Evolutionary conservation across 1,284 basidiomycete species (phyloP), one percentile per base, ranked within the genome.

Genomic region (Marasmius oreades): DNA sequence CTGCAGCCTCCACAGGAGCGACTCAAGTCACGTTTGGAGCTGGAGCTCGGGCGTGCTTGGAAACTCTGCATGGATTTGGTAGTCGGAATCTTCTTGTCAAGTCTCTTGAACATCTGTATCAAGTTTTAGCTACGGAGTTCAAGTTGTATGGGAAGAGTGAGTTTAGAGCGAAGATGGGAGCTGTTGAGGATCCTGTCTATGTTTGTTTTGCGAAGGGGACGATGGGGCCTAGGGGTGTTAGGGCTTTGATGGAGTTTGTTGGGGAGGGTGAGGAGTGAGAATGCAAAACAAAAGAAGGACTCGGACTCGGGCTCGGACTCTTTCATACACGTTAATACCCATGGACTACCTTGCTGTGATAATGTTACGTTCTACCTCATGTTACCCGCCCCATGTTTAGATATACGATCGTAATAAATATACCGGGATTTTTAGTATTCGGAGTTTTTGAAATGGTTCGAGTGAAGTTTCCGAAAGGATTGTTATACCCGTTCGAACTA

Each of bases 51-150:
- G 66, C 68, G 24, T 63, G 63, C 52, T 61, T 79, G 36, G 65
- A 72, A 23, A 65, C 70, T 0, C 51, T 47, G 16, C 14, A 70
- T 66, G 23, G 69, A 73, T 44, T 73, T 76, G 61, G 64, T 75
- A 46, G 66, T 69, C 54, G 69, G 71, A 1, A 64, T 72, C 56
- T 60, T 7, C 64, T 71, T 28, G 67, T 76, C 42, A 73, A 72
- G 64, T 72, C 77, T 61, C 68, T 81, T 47, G 72, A 76, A 59
- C 75, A 76, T 64, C 73, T 75, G 52, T 80, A 81, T 63, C 71
- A 70, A 55, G 73, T 73, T 7, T 69, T 80, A 57, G 71, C 73
- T 34, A 67, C 70, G 36, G 70, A 73, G 55, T 72, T 80, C 62
- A 65, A 69, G 57, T 63, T 80, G 39, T 66, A 66, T 39, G 71